Evolutionary conservation across 2,329 filamentous ascomycete genomes (phyloP), one percentile per base, ranked within the genome.

Genomic region (Septoria linicola): DNA sequence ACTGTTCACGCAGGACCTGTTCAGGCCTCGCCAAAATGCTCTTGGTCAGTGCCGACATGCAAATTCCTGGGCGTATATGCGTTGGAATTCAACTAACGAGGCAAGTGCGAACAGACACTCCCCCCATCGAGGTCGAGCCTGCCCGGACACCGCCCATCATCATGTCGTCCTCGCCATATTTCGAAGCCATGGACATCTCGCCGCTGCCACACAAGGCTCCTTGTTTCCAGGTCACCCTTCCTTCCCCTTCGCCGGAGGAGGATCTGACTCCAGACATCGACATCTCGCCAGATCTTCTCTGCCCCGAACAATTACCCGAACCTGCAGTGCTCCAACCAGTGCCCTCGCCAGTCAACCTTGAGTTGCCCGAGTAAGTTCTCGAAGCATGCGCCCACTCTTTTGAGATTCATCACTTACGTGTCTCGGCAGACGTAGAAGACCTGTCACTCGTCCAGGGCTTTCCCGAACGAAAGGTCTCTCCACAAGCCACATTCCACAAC

Each of bases 101-200:
- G 57, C 60, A 55, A 65, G 72, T 69, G 66, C 72, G 67, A 58
- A 66, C 70, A 49, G 71, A 63, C 49, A 76, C 75, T 54, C 74
- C 75, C 40, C 71, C 72, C 23, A 64, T 72, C 54, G 69, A 72
- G 56, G 68, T 72, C 85, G 89, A 88, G 68, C 82, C 80, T 64
- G 81, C 89, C 63, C 95, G 87, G 30, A 96, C 91, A 31, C 90
- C 93, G 53, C 88, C 89, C 36, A 77, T 95, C 45, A 55, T 59
- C 25, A 84, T 83, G 17, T 87, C 89, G 1, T 96, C 91, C 5
- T 95, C 92, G 37, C 90, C 91, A 5, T 82, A 81, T 49, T 80
- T 80, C 30, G 90, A 96, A 69, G 78, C 83, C 49, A 96, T 97
- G 89, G 91, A 97, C 66, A 84, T 96, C 70, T 96, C 92, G 37